Evolutionary conservation across 768 basidiomycete species (phyloP), one percentile per base, ranked within the genome.

Genomic region (Rhizopogon rudus): DNA sequence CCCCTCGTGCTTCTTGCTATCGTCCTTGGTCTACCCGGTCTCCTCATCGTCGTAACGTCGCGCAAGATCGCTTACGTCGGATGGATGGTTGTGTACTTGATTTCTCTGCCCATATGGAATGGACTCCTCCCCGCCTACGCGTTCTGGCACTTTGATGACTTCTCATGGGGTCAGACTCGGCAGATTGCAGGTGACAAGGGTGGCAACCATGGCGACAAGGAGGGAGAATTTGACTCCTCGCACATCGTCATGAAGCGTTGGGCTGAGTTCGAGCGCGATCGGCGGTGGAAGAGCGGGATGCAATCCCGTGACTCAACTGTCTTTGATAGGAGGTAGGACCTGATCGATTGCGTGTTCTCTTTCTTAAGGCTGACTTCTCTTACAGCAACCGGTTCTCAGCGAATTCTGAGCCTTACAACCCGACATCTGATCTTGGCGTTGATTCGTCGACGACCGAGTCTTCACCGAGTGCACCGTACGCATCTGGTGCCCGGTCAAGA

Each of bases 71-170:
- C 87, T 1, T 99, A 98, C 67, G 77, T 98, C 41, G 93, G 96
- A 6, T 99, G 97, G 97, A 97, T 97, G 94, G 57, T 96, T 56
- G 76, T 97, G 44, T 98, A 99, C 67, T 83, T 99, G 12, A 40
- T 93, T 53, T 96, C 94, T 7, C 77, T 98, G 29, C 95, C 96
- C 3, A 83, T 98, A 48, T 99, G 97, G 97, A 98, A 98, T 75
- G 93, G 94, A 63, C 77, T 97, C 55, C 80, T 98, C 2, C 96
- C 96, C 1, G 87, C 91, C 3, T 99, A 99, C 71, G 83, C 95
- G n/a, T 98, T 90, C 75, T 95, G 95, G 91, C 94, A 98, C 73
- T 96, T 99, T 71, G 97, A 98, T 67, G 97, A 98, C 78, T 98
- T 92, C 75, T 92, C 90, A 22, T 94, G 93, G 93, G 97, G 97